These are phyloP conservation scores for Fraxinus angustifolia DNA, from an alignment of 305 asterid species.

Conservation along the genomic window DNA sequence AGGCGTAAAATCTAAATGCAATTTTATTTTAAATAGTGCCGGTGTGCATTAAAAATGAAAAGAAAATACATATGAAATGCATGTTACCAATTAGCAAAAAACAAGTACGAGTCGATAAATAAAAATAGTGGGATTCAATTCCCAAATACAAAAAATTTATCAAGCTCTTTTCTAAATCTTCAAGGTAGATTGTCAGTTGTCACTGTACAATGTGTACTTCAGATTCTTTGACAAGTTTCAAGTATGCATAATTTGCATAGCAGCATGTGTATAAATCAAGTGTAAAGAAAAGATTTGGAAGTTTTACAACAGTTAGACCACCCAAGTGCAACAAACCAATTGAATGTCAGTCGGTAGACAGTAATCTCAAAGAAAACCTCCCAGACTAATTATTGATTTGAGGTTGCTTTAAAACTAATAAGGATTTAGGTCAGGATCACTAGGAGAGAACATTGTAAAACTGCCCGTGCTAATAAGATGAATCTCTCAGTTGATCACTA, in stretches of 20 bases:
- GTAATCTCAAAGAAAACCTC: background rate
- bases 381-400: background rate
- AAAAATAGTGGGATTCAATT: background rate
- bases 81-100: background rate
- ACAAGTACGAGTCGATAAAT: background rate
- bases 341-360: background rate
- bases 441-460: background rate
- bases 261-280: background rate
- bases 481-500: background rate
- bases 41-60: background rate
- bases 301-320: background rate
- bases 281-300: background rate
- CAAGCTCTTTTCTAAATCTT: background rate
- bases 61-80: background rate
- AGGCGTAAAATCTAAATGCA: background rate
- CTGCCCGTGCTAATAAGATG: background rate
- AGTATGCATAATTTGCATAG: background rate
- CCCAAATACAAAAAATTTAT: background rate
- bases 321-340: background rate
- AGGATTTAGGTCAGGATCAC: background rate
- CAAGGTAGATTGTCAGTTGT: background rate
- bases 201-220: background rate
- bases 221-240: background rate
- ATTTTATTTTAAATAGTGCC: background rate
- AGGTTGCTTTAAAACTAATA: background rate